Evolutionary conservation across 225 moss, liverwort and hornwort species (phyloP), one percentile per base, ranked within the genome.

Genomic region (Climacium dendroides): DNA sequence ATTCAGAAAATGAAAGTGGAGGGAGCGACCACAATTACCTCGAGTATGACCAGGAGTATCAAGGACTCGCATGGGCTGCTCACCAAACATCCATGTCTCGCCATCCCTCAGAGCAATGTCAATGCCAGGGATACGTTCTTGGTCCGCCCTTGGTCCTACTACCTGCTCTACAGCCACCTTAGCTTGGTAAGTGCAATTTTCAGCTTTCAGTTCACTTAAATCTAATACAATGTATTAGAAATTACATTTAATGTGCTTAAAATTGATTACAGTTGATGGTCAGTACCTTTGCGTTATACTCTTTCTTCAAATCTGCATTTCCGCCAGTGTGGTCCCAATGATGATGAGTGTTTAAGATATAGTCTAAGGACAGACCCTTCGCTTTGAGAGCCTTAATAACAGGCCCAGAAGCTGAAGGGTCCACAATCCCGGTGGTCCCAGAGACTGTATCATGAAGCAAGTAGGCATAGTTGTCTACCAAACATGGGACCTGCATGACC

Each of bases 321-420:
- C 95, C 98, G 75, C 96, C 97, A 39, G 97, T 98, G 54, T 98
- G 97, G 89, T 98, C 98, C 95, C 94, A 97, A 84, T 98, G 98
- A 91, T 98, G 98, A 87, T 97, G 98, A 80, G 98, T 98, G 86
- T 98, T 98, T 64, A 98, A 88, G 64, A 98, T 95, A 41, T 93
- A 98, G 71, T 96, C 92, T 91, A 98, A 87, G 29, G 91, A 88
- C 63, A 91, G 80, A 26, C 96, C 96, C 89, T 91, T 97, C 18
- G 89, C 84, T 83, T 93, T 91, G 28, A 98, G 90, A 75, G 96
- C 95, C 87, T 86, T 94, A 41, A 95, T 89, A 63, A 98, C 98
- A 90, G 98, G 98, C 53, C 89, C 96, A 54, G 91, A 95, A 85
- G 97, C 96, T 34, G 97, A 97, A 62, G 98, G 98, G 82, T 98